Evolutionary conservation across 2,329 filamentous ascomycete genomes (phyloP), one percentile per base, ranked within the genome.

Genomic region (Aspergillus novofumigatus): DNA sequence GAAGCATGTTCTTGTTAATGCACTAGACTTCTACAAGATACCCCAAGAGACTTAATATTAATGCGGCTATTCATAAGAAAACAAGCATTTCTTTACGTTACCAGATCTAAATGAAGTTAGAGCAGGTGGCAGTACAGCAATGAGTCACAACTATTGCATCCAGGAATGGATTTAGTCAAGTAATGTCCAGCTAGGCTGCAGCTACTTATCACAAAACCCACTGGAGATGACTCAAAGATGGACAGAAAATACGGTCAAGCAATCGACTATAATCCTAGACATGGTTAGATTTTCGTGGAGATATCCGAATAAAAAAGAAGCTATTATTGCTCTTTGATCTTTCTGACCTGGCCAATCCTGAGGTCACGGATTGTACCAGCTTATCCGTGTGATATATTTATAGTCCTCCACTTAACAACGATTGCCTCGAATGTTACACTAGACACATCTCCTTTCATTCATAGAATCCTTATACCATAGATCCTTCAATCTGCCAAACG

Each of bases 1-100:
- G 55, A 69, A 50, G 29, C 17, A n/a, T 35, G 23, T 25, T 29
- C n/a, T 11, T 17, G 17, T 26, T 56, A 59, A 42, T 42, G 45
- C 59, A 53, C 48, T 51, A 42, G 14, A 29, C 52, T 9, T 29
- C 21, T 29, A 26, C 21, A 63, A 61, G 63, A 68, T 68, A 69
- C 65, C 66, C 65, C 52, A 48, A 48, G 32, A n/a, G n/a, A 28
- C 10, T 11, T 14, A 3, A 23, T 17, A 38, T 38, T 38, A 6
- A 38, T 38, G 14, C 14, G 32, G 5, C 32, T 35, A 35, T 38
- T 7, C 6, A 14, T n/a, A 38, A 38, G 2, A 38, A 17, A 17
- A 14, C 32, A 38, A 38, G 14, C 14, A n/a, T 17, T 17, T 6
- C 14, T 17, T 14, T 38, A 38, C 14, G 4, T 17, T 38, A 17